Evolutionary conservation across 2,329 filamentous ascomycete species (phyloP), one percentile per base, ranked within the genome.

Genomic region (Cladobotryum mycophilum): DNA sequence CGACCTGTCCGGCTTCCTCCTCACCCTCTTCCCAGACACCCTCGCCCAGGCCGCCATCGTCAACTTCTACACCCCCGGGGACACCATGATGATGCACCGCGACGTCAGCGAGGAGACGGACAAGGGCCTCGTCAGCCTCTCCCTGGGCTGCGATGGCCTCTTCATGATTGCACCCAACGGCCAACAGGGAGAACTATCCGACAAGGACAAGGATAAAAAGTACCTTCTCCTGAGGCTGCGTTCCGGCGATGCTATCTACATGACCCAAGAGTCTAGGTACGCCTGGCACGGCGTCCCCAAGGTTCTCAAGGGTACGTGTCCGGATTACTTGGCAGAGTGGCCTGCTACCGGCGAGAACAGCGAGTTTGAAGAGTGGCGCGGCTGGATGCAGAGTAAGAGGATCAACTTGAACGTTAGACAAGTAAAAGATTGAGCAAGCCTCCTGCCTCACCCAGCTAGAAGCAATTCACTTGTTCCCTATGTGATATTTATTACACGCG

Each of bases 221-320:
- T 79, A 78, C 53, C 62, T 86, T 5, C 69, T 84, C 2, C 63
- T 95, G 35, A 76, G 86, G 18, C 73, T 97, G 36, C 78, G 84
- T 20, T 95, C 89, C 1, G 92, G 93, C 0, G 92, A 96, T 70
- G 89, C 84, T 1, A 82, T 97, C 1, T 90, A 95, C 63, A 97
- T 99, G 92, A 84, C 81, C 45, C 80, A 86, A 17, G 76, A 82
- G 52, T 86, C 88, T 4, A 78, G 93, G 41, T 95, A 89, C 68
- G 91, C 92, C 2, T 97, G 92, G 92, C 93, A 97, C 70, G 91
- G 88, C 12, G 90, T 97, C 12, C 91, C 93, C 5, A 93, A 91
- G 65, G 85, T 97, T 12, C 63, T 96, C 35, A 78, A 82, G 43
- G 80, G 73, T 1, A 95, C 89, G 0, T 97, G 91, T 67, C 92